These are phyloP conservation scores for Colletotrichum orchidophilum DNA, from an alignment of 2,329 filamentous ascomycete genomes.

Conservation along the genomic window DNA sequence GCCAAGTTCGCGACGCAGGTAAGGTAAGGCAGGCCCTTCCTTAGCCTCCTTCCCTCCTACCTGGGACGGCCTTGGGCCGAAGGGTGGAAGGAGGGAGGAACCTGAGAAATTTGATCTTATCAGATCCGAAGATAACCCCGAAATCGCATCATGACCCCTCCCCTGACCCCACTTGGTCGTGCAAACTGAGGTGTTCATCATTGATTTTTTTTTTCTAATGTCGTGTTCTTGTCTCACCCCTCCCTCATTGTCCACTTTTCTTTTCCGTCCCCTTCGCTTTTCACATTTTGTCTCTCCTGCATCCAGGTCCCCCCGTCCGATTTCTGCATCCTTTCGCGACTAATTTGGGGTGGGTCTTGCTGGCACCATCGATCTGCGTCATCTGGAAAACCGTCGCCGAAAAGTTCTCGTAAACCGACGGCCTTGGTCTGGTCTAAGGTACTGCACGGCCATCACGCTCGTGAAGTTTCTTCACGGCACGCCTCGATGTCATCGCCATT, in stretches of 20 bases:
- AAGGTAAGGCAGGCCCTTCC: not conserved
- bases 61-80: not conserved
- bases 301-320: constrained; percentile 4
- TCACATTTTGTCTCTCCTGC: constrained; percentile 11
- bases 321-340: constrained; percentile 17
- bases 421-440: not conserved
- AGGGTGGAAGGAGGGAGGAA: not conserved
- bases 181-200: constrained; percentile 19
- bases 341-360: constrained; percentile 21
- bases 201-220: constrained; percentile 1
- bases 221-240: not conserved
- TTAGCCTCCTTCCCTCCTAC: not conserved
- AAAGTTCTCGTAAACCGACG: constrained; percentile 30
- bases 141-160: constrained; percentile 28
- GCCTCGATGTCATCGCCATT: not conserved
- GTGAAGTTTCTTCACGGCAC: not conserved
- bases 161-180: constrained; percentile 17
- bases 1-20: not conserved
- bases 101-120: constrained; percentile 54
- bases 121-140: constrained; percentile 61
- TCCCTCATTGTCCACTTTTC: not conserved
- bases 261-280: not conserved
- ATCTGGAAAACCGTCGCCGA: constrained; percentile 9
- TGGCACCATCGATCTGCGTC: constrained; percentile 22
- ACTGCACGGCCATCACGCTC: not conserved